These are phyloP conservation scores for Boletus semigastroideus DNA, from an alignment of 1,284 basidiomycete genomes.

Conservation along the genomic window DNA sequence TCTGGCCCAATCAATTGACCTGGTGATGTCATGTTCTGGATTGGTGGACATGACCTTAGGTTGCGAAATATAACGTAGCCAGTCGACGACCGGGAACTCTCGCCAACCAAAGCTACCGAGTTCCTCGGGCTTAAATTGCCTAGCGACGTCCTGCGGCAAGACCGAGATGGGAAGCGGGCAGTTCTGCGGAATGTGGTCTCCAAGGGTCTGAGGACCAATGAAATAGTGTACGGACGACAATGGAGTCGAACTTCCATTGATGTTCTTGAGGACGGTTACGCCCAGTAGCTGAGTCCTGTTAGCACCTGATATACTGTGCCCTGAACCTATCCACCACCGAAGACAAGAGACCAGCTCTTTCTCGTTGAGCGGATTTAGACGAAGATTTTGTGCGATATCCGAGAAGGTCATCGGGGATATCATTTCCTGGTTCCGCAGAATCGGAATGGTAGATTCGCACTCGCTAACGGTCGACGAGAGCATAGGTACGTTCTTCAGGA, in stretches of 20 bases:
- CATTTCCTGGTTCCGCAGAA: constrained; percentile 64
- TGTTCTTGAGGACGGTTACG: background rate
- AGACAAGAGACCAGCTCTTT: constrained; percentile 79
- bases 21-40: no score
- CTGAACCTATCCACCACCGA: constrained; percentile 80
- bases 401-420: constrained; percentile 75
- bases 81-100: no score
- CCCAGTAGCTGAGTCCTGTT: background rate
- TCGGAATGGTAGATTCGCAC: constrained; percentile 51
- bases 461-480: constrained; percentile 62
- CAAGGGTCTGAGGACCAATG: background rate
- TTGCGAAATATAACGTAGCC: constrained; percentile 1
- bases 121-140: no score
- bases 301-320: background rate
- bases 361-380: constrained; percentile 63
- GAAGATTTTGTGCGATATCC: constrained; percentile 82
- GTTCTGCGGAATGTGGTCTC: constrained; percentile 22
- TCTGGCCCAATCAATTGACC: background rate
- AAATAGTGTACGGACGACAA: constrained; percentile 4
- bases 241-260: background rate
- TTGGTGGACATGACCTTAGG: background rate
- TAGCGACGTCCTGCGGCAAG: no score
- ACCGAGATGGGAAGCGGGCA: no score
- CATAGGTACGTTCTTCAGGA: constrained; percentile 78
- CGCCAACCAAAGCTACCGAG: no score